A percentile compares a stretch with the other conserved stretches of the same genome.
Evolutionary conservation across 805 yeast genomes (phyloP).

Genomic region (Saturnispora quitensis): DNA sequence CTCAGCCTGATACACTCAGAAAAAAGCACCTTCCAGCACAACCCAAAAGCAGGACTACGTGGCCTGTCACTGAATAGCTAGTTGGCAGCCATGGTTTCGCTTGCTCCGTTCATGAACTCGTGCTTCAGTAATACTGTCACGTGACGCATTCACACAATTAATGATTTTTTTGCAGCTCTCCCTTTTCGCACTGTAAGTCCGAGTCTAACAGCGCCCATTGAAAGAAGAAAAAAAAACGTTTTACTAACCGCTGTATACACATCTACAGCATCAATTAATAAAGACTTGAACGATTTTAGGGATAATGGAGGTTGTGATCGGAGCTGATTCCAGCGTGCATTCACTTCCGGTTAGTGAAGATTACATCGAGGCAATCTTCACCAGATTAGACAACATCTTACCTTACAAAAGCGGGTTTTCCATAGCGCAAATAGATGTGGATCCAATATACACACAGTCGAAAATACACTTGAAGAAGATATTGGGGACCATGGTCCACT

Average conservation of each 20-base stretch:
- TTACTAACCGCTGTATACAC: not conserved
- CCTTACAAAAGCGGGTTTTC: constrained; percentile 31
- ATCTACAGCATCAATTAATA: not conserved
- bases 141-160: not conserved
- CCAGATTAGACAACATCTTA: constrained; percentile 26
- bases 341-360: constrained; percentile 5
- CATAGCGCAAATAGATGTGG: constrained; percentile 30
- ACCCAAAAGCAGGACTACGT: no score
- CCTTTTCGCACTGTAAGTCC: not conserved
- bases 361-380: constrained; percentile 27
- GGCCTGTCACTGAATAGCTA: no score
- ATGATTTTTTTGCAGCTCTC: not conserved
- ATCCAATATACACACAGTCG: constrained; percentile 27
- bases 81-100: no score
- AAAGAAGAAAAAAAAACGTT: not conserved
- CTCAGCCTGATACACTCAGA: no score
- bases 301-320: not conserved
- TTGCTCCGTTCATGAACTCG: no score
- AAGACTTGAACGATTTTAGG: not conserved
- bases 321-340: not conserved
- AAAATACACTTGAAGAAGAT: constrained; percentile 28
- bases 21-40: no score
- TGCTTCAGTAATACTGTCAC: not conserved
- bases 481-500: constrained; percentile 18
- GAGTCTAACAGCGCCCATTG: not conserved